Base-by-base conservation (phyloP, 1,284 basidiomycete species). In the Pulveroboletus sp. region DNA sequence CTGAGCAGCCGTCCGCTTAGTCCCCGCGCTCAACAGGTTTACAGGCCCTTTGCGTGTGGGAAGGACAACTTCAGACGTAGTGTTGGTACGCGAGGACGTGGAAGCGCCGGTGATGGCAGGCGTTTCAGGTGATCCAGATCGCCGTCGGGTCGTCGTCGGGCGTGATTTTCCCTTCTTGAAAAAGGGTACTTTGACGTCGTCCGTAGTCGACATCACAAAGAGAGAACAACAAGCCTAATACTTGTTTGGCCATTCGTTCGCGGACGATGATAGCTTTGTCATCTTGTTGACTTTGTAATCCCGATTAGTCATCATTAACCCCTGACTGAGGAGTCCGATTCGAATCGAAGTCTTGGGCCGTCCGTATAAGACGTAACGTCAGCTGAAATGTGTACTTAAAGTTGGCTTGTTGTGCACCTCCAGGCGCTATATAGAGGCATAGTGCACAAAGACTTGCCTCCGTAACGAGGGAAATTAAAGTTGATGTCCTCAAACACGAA, bases 91-190 rank as follows among this genome's bases (percentile, higher is more conserved):
- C 10, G 78, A 74, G 7, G 75, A 66, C 12, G 67, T 55, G n/a
- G 76, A 64, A 11, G 66, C 64, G 29, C 43, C 43, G 25, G n/a
- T 51, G n/a, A 69, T n/a, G 62, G 53, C 22, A 28, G 72, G 53
- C 33, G 70, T 68, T 29, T 35, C 50, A 43, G 65, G 65, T 8
- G 78, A 72, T 15, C 77, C 62, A 0, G 89, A 90, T 18, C 92
- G 83, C 64, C 88, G 87, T 38, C 93, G 82, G 15, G 79, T 72
- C 0, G 89, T 88, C 12, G 86, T 81, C 17, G 92, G 90, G 5
- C 91, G 79, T 8, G 84, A 78, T 65, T 87, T 89, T 38, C 87
- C 86, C 74, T 93, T 95, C 74, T 90, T 95, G 79, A 96, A 93
- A 73, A 94, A 89, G 12, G 92, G 89, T 0, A 94, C 86, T 46